phyloP scores from a whole-genome alignment of 2,329 filamentous ascomycete species.

The Ceratocystis destructans region DNA sequence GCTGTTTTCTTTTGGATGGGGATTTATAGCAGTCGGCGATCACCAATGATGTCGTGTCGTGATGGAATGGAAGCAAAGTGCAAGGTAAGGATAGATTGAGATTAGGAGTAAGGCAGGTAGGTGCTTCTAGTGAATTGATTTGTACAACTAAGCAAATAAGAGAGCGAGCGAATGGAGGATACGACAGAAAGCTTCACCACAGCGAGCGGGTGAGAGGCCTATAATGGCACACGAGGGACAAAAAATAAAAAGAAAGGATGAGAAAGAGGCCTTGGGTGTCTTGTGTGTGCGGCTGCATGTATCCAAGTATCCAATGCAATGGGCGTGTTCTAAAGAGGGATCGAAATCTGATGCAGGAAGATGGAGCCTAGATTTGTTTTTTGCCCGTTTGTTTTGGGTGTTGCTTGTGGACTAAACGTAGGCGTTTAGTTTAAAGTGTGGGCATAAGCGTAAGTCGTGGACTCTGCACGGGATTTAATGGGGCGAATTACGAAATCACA shows the following conservation, averaged over 20 bases:
- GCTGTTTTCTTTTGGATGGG: neutral
- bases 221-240: neutral
- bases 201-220: neutral
- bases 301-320: neutral
- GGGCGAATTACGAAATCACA: neutral
- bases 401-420: neutral
- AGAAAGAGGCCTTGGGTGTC: slow-evolving; percentile 5
- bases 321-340: slow-evolving; percentile 13
- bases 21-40: neutral
- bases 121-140: neutral
- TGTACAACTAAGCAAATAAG: neutral
- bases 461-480: neutral
- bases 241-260: slow-evolving; percentile 8
- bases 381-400: slow-evolving; percentile 3
- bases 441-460: no score
- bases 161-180: neutral
- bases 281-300: neutral
- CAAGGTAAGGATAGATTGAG: neutral
- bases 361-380: slow-evolving; percentile 18
- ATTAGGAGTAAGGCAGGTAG: neutral
- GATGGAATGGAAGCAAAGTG: neutral
- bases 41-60: neutral
- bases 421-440: no score
- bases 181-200: neutral
- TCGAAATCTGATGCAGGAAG: slow-evolving; percentile 14